Base-by-base conservation (phyloP, 148 eudicot genomes). In the Amaranthus palmeri region DNA sequence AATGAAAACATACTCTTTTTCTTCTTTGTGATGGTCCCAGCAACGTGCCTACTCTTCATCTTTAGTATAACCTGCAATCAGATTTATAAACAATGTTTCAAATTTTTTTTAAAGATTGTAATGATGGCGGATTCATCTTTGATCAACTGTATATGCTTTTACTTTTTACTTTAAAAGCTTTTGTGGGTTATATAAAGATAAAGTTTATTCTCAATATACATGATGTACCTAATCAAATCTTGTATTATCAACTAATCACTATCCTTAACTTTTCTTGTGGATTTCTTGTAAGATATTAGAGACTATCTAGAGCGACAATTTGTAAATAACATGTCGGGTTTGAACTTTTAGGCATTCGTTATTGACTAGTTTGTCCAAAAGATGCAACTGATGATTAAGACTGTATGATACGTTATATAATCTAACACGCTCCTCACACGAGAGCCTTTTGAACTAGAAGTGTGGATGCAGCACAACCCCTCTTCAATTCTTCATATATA, bases 1-100 rank as follows among this genome's bases (percentile, higher is more conserved):
- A 76, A 81, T 66, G 42, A 61, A 69, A 65, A 77, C 95, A 80
- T 79, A 91, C 98, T 95, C 93, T 91, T 95, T 89, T 95, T 95
- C 97, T 95, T 95, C 95, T 95, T 91, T 3, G 98, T 95, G 76
- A 95, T 81, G 86, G 98, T 95, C 96, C 97, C 97, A 82, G 92
- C 98, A 59, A 88, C 96, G 80, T 91, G 96, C 67, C 84, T 91
- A 72, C 98, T 95, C 90, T 95, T 95, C 97, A 91, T 95, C 84
- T 89, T 95, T 76, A 95, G 78, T 74, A 72, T 86, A 80, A 91
- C 98, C 98, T 95, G 85, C 81, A 82, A 80, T 42, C 69, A 71
- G 14, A 74, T 74, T 55, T 41, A 50, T 72, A 67, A 74, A 68
- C 51, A 40, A 65, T 67, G 70, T 40, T 60, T 25, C 64, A 68